Evolutionary conservation across 768 basidiomycete genomes (phyloP), one percentile per base, ranked within the genome.

Genomic region (Pisolithus orientalis): DNA sequence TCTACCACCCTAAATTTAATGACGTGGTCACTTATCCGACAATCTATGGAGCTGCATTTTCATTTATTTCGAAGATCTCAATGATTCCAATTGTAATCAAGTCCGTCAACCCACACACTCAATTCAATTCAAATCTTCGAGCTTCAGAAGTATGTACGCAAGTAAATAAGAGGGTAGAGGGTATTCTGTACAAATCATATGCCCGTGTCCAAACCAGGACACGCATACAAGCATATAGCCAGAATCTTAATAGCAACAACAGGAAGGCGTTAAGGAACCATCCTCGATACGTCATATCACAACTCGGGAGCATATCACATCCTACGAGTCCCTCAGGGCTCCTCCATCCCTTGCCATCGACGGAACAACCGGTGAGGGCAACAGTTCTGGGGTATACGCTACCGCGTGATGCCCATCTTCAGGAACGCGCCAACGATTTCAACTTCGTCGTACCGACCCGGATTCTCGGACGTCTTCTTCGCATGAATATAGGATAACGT

Each of bases 361-460:
- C 10, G 7, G 13, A 40, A 6, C 39, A 10, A 43, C 14, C 44
- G 10, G 13, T 16, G 44, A 28, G 2, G 13, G 29, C 45, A 21
- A n/a, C 45, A 34, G 2, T 31, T 39, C 32, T 28, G 34, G 27
- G 39, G 21, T 9, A 21, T 24, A 37, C 16, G 32, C 76, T 65
- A 83, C 62, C 82, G 79, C 47, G 70, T 73, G 49, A 91, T 77
- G 25, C 89, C 89, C 89, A 95, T 88, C 78, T 96, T 96, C 65
- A 94, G 67, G 60, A 85, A 70, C 3, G 91, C 93, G 24, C 92
- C 93, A 2, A 88, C 85, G 6, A 95, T 80, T 61, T 94, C 92
- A 2, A 96, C 93, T 39, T 89, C 85, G 40, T 87, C 83, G 84
- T 93, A 96, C 64, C 86, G 70, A 40, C 64, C 67, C 37, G 58